Evolutionary conservation across 2,329 filamentous ascomycete species (phyloP).

Genomic region (Magnaporthiopsis poae): DNA sequence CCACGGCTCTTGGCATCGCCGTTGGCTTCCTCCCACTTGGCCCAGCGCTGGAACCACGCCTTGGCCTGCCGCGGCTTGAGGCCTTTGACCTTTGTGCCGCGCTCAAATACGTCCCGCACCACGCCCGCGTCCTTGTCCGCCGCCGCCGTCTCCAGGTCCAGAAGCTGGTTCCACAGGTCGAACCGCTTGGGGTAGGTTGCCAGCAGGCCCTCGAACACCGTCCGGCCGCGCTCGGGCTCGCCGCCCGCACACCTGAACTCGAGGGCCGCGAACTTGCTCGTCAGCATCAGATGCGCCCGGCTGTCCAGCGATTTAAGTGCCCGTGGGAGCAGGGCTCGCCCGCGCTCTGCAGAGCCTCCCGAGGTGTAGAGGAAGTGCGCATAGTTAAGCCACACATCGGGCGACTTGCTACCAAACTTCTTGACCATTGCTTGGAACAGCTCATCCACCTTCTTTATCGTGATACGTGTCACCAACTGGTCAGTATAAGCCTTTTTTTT

Average conservation of each 20-base stretch:
- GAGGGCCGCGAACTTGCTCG: constrained; percentile 79
- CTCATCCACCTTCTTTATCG: constrained; percentile 66
- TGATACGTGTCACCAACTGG: not conserved
- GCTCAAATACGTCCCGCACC: constrained; percentile 71
- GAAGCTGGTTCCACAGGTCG: constrained; percentile 84
- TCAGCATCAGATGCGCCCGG: constrained; percentile 58
- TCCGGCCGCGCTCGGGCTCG: constrained; percentile 81
- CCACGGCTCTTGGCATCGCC: constrained; percentile 62
- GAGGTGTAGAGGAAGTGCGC: constrained; percentile 82
- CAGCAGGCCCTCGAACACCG: constrained; percentile 83
- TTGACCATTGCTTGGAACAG: constrained; percentile 80
- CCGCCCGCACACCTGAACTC: constrained; percentile 80
- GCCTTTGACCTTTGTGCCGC: constrained; percentile 57
- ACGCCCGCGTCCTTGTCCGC: constrained; percentile 39
- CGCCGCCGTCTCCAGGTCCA: constrained; percentile 70
- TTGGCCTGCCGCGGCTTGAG: constrained; percentile 76
- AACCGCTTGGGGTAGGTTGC: constrained; percentile 78
- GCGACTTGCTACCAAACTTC: constrained; percentile 74
- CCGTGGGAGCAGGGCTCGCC: constrained; percentile 67
- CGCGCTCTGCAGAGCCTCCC: constrained; percentile 58
- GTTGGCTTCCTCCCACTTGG: constrained; percentile 70
- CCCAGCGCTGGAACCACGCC: constrained; percentile 87
- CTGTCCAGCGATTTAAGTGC: constrained; percentile 74
- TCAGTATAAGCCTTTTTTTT: not conserved
- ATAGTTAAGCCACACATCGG: constrained; percentile 86